Percentiles rank a stretch among this genome's conserved stretches.
These are phyloP conservation scores for Russula sp. DNA, from an alignment of 768 basidiomycete species.

Conservation along the genomic window DNA sequence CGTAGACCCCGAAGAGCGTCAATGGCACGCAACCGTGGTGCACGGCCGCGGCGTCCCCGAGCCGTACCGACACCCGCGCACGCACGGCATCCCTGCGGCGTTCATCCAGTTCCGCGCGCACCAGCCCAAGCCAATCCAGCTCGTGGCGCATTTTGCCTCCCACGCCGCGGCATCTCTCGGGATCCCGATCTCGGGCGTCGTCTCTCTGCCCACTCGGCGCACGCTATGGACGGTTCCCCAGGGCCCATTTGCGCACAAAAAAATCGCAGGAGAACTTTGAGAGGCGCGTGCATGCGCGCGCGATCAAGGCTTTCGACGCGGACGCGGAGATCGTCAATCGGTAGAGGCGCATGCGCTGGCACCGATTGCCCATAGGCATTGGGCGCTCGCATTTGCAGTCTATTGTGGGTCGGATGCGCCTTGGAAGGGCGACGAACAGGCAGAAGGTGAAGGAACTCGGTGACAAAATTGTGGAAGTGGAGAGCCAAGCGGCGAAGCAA, in stretches of 20 bases:
- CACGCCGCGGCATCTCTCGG: conserved; percentile 83
- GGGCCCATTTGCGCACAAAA: conserved; percentile 84
- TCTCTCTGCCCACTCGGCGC: conserved; percentile 65
- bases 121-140: conserved; percentile 55
- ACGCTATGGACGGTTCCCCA: conserved; percentile 81
- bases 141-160: conserved; percentile 77
- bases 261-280: too few relatives aligned
- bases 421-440: conserved; percentile 30
- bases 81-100: conserved; percentile 72
- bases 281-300: conserved; percentile 80
- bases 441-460: conserved; percentile 35
- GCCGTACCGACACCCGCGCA: conserved; percentile 51
- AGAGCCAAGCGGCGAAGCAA: conserved; percentile 28
- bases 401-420: conserved; percentile 32
- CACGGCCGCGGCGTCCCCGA: conserved; percentile 55
- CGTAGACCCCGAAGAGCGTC: conserved; percentile 30
- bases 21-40: conserved; percentile 48
- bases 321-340: conserved; percentile 68
- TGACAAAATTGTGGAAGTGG: conserved; percentile 27
- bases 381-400: conserved; percentile 37
- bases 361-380: conserved; percentile 52
- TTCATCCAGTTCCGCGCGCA: conserved; percentile 76
- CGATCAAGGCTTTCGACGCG: conserved; percentile 89
- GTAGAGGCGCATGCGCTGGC: conserved; percentile 70
- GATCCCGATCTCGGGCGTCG: conserved; percentile 65